Conservation (phyloP, 2,329 filamentous ascomycete genomes). For the Botrytis fragariae region DNA sequence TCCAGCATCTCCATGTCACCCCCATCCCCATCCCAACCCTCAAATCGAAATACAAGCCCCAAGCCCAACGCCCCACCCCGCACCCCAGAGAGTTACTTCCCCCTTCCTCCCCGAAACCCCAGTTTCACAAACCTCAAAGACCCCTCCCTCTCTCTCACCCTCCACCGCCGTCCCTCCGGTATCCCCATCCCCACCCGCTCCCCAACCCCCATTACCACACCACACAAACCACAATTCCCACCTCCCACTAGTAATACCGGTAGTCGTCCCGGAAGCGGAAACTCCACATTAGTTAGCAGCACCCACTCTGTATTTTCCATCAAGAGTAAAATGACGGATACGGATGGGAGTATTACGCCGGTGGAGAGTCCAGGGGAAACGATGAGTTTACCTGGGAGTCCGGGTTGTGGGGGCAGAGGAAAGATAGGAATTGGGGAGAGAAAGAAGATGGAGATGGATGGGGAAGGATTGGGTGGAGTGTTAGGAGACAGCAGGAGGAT, state of each 20-base stretch:
- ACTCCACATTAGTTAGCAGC: conserved; percentile 27
- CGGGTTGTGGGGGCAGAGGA: background rate
- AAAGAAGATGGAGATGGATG: too few relatives aligned
- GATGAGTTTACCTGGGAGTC: conserved; percentile 26
- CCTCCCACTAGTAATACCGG: background rate
- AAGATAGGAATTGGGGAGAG: background rate
- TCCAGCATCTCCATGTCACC: background rate
- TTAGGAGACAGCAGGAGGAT: background rate
- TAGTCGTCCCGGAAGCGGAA: conserved; percentile 24
- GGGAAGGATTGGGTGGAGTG: background rate
- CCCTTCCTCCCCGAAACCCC: conserved; percentile 15
- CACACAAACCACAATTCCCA: conserved; percentile 4
- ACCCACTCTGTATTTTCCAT: conserved; percentile 27
- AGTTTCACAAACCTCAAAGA: conserved; percentile 15
- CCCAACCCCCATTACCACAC: conserved; percentile 24
- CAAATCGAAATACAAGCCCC: background rate
- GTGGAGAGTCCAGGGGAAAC: conserved; percentile 21
- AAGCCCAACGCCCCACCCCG: background rate
- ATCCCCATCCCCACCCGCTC: conserved; percentile 22
- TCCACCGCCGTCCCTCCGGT: conserved; percentile 4
- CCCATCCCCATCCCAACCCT: background rate
- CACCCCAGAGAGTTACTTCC: conserved; percentile 3
- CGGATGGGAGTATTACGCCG: conserved; percentile 26
- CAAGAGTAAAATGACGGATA: conserved; percentile 23
- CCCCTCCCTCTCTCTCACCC: background rate